Evolutionary conservation across 116 monocot species (phyloP).

Genomic region (Thalassia testudinum): DNA sequence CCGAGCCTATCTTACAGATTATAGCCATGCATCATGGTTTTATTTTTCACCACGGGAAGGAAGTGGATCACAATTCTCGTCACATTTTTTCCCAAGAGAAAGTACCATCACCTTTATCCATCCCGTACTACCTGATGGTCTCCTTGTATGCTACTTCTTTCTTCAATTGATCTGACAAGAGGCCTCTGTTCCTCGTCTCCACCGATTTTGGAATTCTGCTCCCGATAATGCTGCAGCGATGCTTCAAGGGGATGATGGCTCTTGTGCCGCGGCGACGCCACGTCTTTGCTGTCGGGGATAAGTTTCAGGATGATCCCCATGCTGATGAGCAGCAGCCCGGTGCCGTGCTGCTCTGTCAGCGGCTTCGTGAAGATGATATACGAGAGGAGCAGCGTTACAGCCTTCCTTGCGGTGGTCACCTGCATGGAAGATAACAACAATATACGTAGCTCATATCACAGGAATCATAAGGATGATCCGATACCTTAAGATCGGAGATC

Average conservation of each 20-base stretch:
- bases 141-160: too few relatives aligned
- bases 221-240: not conserved
- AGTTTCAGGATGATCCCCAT: conserved; percentile 84
- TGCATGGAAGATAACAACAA: conserved; percentile 2
- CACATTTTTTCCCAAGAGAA: too few relatives aligned
- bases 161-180: not conserved
- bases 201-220: not conserved
- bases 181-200: not conserved
- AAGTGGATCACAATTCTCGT: too few relatives aligned
- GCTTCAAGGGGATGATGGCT: conserved; percentile 1
- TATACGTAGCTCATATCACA: not conserved
- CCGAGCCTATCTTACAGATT: too few relatives aligned
- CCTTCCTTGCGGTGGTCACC: conserved; percentile 92
- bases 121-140: too few relatives aligned
- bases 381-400: conserved; percentile 79
- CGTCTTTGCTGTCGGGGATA: conserved; percentile 43
- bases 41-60: too few relatives aligned
- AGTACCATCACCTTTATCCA: too few relatives aligned
- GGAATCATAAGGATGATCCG: not conserved
- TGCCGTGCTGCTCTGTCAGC: conserved; percentile 74
- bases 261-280: conserved; percentile 3
- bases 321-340: conserved; percentile 61
- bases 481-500: not conserved
- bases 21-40: too few relatives aligned
- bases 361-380: conserved; percentile 91